phyloP scores from a whole-genome alignment of 306 rosid species.

The Cicer judaicum region DNA sequence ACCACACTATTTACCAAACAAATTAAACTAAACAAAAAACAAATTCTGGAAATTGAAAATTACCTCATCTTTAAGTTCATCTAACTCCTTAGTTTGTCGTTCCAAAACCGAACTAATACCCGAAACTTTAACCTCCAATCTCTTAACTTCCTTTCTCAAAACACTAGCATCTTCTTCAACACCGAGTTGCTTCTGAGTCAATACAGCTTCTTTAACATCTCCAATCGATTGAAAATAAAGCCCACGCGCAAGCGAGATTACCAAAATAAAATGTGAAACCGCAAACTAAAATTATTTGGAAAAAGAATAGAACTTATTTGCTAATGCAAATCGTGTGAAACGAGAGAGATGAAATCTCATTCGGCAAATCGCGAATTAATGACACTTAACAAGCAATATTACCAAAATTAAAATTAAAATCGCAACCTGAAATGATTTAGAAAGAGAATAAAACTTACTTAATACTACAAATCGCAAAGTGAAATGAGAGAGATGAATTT shows the following conservation, averaged over 20 bases:
- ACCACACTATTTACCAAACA: not conserved
- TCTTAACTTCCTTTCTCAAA: slow-evolving; percentile 62
- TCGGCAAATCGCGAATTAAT: no score
- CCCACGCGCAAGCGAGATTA: slow-evolving; percentile 48
- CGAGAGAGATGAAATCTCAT: no score
- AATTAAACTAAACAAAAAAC: slow-evolving; percentile 1
- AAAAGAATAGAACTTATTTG: no score
- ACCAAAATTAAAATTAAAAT: no score
- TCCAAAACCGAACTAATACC: slow-evolving; percentile 65
- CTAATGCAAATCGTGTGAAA: no score
- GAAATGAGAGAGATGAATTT: no score
- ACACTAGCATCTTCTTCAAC: slow-evolving; percentile 56
- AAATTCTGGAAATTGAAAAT: not conserved
- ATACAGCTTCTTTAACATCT: slow-evolving; percentile 50
- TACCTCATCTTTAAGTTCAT: slow-evolving; percentile 68
- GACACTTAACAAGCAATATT: no score
- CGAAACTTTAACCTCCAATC: slow-evolving; percentile 65
- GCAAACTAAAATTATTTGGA: no score
- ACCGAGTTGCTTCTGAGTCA: slow-evolving; percentile 47
- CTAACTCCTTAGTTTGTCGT: slow-evolving; percentile 56
- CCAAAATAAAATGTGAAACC: no score
- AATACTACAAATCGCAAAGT: no score
- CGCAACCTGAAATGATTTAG: no score
- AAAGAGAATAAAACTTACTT: no score
- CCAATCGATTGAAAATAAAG: slow-evolving; percentile 90